Conservation (phyloP, 2,329 filamentous ascomycete genomes). For the Aspergillus pseudoterreus region DNA sequence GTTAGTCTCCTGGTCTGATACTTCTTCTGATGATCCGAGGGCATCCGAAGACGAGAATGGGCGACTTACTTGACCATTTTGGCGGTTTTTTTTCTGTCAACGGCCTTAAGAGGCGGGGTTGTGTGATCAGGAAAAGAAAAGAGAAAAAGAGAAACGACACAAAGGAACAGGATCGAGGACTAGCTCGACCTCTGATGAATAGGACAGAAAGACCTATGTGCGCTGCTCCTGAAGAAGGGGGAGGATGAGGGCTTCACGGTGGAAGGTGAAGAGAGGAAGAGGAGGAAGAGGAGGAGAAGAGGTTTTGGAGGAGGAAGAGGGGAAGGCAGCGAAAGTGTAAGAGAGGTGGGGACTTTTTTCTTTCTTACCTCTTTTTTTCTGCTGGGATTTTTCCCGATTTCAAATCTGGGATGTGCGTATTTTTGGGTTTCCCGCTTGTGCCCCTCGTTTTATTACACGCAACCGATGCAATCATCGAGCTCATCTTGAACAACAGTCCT, state of each 20-base stretch:
- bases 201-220: constrained; percentile 35
- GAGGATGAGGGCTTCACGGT: constrained; percentile 25
- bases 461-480: no score
- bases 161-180: constrained; percentile 42
- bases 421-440: constrained; percentile 16
- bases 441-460: constrained; percentile 7
- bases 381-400: constrained; percentile 28
- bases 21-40: background rate
- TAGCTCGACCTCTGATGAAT: constrained; percentile 40
- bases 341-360: constrained; percentile 22
- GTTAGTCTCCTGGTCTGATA: constrained; percentile 25
- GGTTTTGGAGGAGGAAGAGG: constrained; percentile 19
- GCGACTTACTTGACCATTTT: constrained; percentile 98
- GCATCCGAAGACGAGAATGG: background rate
- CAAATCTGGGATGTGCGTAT: constrained; percentile 25
- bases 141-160: constrained; percentile 31
- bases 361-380: constrained; percentile 4
- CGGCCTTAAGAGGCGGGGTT: constrained; percentile 41
- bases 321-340: constrained; percentile 19
- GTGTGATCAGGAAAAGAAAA: constrained; percentile 23
- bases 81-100: constrained; percentile 59
- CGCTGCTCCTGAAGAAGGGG: constrained; percentile 33
- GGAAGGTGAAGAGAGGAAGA: constrained; percentile 27
- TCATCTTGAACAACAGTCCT: no score
- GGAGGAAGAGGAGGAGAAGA: constrained; percentile 26